phyloP scores from a whole-genome alignment of 2,329 filamentous ascomycete species.

The Xylaria sp. region DNA sequence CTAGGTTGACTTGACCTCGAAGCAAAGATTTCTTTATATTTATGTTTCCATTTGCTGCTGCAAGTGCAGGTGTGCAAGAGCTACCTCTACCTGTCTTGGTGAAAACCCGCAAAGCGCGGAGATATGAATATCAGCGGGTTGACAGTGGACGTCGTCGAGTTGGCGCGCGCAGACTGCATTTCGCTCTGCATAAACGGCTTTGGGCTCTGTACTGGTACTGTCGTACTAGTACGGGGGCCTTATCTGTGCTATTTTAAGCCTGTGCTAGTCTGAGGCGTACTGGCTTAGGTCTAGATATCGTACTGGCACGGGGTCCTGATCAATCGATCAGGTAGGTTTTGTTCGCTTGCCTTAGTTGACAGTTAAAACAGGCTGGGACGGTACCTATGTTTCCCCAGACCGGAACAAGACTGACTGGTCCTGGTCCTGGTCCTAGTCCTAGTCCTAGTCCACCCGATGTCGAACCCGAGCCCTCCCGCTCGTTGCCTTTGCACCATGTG shows the following conservation, averaged over 20 bases:
- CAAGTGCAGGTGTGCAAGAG: neutral
- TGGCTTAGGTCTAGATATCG: neutral
- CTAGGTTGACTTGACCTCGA: neutral
- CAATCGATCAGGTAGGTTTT: neutral
- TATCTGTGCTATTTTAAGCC: neutral
- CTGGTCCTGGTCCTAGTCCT: neutral
- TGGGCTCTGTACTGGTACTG: neutral
- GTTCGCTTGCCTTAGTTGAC: too few species aligned
- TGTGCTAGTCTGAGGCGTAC: neutral
- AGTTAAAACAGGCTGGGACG: neutral
- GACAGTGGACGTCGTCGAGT: neutral
- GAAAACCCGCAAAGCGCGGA: neutral
- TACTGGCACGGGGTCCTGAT: neutral
- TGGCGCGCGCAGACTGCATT: neutral
- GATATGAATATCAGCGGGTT: neutral
- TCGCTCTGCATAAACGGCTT: neutral
- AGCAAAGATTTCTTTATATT: neutral
- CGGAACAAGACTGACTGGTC: too few species aligned
- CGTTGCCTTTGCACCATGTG: neutral
- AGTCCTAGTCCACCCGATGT: neutral
- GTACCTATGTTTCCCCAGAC: conserved; percentile 24
- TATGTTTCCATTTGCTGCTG: neutral
- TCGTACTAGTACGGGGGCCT: neutral
- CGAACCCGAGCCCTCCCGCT: conserved; percentile 15
- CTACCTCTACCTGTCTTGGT: neutral